phyloP scores from a whole-genome alignment of 2,329 filamentous ascomycete species.

The Aspergillus persii region DNA sequence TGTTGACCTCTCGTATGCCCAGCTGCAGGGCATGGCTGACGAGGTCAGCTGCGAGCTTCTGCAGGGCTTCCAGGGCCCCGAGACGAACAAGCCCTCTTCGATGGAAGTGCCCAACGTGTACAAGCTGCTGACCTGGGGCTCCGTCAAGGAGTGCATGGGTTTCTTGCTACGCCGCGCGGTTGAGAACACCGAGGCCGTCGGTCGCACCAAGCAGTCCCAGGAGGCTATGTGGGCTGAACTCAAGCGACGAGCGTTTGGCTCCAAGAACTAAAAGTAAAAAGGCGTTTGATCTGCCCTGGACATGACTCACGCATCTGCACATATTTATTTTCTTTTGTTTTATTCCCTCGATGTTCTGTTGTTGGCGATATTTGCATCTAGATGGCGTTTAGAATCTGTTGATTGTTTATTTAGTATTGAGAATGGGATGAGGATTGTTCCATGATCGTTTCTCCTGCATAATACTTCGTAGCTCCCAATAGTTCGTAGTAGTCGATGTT shows the following conservation, averaged over 20 bases:
- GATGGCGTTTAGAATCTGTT: constrained; percentile 22
- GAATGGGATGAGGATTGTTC: not conserved
- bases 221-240: constrained; percentile 37
- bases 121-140: constrained; percentile 62
- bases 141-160: constrained; percentile 59
- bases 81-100: constrained; percentile 23
- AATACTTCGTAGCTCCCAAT: not conserved
- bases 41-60: constrained; percentile 69
- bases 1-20: constrained; percentile 62
- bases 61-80: constrained; percentile 37
- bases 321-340: constrained; percentile 6
- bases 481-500: not conserved
- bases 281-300: not conserved
- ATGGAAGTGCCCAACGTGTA: constrained; percentile 49
- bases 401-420: not conserved
- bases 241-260: constrained; percentile 30
- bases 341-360: constrained; percentile 20
- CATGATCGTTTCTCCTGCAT: not conserved
- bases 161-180: constrained; percentile 64
- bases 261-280: constrained; percentile 15
- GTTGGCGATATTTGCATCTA: constrained; percentile 24
- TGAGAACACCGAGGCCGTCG: constrained; percentile 67
- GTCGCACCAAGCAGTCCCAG: constrained; percentile 49
- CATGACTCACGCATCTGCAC: constrained; percentile 4
- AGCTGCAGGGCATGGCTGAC: constrained; percentile 94